A percentile compares a stretch with the other conserved stretches of the same genome.
Conservation (phyloP, 2,329 filamentous ascomycete species). For the Samsoniella hepiali region DNA sequence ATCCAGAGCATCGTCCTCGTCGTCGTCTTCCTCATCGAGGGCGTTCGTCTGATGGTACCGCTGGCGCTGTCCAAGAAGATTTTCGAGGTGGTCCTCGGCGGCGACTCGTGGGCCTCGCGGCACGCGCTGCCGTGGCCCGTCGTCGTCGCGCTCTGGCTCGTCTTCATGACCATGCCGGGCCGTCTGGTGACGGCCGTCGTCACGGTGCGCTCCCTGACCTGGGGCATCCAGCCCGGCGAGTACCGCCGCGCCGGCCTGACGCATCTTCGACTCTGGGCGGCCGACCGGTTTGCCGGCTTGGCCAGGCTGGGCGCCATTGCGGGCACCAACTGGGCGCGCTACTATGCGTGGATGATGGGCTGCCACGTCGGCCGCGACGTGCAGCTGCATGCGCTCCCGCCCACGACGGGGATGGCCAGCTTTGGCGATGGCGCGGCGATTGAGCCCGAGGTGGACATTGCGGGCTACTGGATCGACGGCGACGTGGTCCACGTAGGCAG, state of each 20-base stretch:
- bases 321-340: conserved; percentile 22
- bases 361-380: conserved; percentile 22
- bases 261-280: conserved; percentile 24
- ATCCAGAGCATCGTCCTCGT: conserved; percentile 21
- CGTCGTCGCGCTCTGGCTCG: conserved; percentile 19
- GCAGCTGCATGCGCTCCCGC: conserved; percentile 23
- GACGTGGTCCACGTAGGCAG: conserved; percentile 23
- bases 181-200: conserved; percentile 21
- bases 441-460: conserved; percentile 24
- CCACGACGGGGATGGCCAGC: conserved; percentile 22
- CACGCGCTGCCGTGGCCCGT: conserved; percentile 20
- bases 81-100: conserved; percentile 14
- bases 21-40: conserved; percentile 19
- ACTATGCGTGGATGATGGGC: conserved; percentile 23
- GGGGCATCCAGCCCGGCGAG: conserved; percentile 21
- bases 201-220: conserved; percentile 17
- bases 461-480: conserved; percentile 26
- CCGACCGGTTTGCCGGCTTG: conserved; percentile 20
- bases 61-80: conserved; percentile 20
- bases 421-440: conserved; percentile 23
- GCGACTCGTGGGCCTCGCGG: conserved; percentile 19
- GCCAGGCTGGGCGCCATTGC: conserved; percentile 17
- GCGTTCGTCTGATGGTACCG: conserved; percentile 18
- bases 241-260: conserved; percentile 22
- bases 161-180: conserved; percentile 21